Evolutionary conservation across 306 rosid genomes (phyloP).

Genomic region (Aeschynomene evenia): DNA sequence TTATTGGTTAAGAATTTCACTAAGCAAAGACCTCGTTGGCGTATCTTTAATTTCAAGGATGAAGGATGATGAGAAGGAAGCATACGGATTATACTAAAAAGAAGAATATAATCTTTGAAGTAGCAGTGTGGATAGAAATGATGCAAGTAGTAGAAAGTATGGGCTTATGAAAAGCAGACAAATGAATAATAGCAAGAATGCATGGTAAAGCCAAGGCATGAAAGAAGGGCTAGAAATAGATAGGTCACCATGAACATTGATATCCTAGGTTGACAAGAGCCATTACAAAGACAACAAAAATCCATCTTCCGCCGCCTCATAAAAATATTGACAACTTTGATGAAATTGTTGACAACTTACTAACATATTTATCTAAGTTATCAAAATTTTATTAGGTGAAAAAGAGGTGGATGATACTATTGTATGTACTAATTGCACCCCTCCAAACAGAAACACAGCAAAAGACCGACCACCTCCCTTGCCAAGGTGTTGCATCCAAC

Average conservation of each 20-base stretch:
- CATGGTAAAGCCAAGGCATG: slow-evolving; percentile 52
- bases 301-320: too few species aligned
- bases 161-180: slow-evolving; percentile 29
- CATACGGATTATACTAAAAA: slow-evolving; percentile 13
- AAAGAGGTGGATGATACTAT: too few species aligned
- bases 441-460: too few species aligned
- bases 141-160: slow-evolving; percentile 41
- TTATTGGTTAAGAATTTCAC: too few species aligned
- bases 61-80: slow-evolving; percentile 26
- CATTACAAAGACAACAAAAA: too few species aligned
- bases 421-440: too few species aligned
- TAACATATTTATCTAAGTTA: too few species aligned
- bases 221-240: slow-evolving; percentile 34
- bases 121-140: slow-evolving; percentile 43
- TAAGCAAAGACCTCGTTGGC: slow-evolving; percentile 27
- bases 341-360: too few species aligned
- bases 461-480: too few species aligned
- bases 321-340: too few species aligned
- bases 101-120: slow-evolving; percentile 35
- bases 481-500: too few species aligned
- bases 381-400: too few species aligned
- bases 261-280: slow-evolving; percentile 62
- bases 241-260: slow-evolving; percentile 46
- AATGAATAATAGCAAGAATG: slow-evolving; percentile 40
- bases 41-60: slow-evolving; percentile 25